Evolutionary conservation across 768 basidiomycete genomes (phyloP).

Genomic region (Sistotremastrum suecicum): DNA sequence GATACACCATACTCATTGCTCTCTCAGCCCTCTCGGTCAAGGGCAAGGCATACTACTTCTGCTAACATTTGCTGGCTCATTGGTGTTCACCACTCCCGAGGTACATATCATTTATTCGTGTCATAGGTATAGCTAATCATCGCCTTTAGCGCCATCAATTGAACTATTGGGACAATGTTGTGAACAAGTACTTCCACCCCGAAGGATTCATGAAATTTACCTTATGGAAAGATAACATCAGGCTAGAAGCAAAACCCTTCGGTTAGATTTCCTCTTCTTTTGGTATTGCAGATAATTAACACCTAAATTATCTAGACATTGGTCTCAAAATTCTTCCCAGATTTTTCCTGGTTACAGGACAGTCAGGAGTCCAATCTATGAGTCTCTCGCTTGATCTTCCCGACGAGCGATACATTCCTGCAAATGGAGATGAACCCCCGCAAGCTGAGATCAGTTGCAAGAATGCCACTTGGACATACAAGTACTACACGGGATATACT

Average conservation of each 20-base stretch:
- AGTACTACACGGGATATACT: constrained; percentile 64
- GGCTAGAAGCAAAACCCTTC: constrained; percentile 69
- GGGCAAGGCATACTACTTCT: constrained; percentile 56
- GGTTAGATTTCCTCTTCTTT: constrained; percentile 32
- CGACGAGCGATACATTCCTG: constrained; percentile 38
- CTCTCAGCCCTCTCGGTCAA: constrained; percentile 3
- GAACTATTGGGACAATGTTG: constrained; percentile 47
- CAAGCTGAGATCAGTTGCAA: constrained; percentile 52
- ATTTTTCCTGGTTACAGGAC: constrained; percentile 74
- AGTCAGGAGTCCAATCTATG: constrained; percentile 79
- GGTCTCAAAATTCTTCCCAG: constrained; percentile 66
- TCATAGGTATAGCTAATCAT: not conserved
- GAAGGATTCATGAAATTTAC: constrained; percentile 66
- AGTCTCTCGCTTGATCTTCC: constrained; percentile 65
- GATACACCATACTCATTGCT: not conserved
- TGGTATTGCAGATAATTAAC: constrained; percentile 5
- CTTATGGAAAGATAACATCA: constrained; percentile 77
- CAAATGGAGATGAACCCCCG: constrained; percentile 25
- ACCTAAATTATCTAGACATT: constrained; percentile 38
- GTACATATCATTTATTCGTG: constrained; percentile 19
- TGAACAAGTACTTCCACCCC: constrained; percentile 57
- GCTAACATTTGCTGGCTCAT: constrained; percentile 53
- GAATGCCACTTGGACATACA: constrained; percentile 68
- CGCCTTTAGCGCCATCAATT: constrained; percentile 5
- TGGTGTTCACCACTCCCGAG: constrained; percentile 38